Conservation (phyloP, 805 yeast genomes). For the Alloascoidea africana region DNA sequence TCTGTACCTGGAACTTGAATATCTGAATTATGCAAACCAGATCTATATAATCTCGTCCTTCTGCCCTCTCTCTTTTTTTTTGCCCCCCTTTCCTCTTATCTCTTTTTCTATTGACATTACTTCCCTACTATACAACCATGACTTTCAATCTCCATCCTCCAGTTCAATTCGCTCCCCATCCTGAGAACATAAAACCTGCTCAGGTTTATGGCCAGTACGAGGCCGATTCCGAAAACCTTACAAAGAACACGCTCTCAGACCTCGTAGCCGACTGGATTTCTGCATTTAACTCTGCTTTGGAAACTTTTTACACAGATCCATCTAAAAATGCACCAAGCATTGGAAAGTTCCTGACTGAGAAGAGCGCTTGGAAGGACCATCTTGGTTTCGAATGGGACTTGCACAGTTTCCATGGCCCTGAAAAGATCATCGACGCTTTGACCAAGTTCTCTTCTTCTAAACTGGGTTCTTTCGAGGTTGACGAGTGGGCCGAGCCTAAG, state of each 20-base stretch:
- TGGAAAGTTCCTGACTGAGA: constrained; percentile 14
- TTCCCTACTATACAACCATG: too few species aligned
- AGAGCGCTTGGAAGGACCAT: constrained; percentile 24
- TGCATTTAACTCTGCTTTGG: constrained; percentile 15
- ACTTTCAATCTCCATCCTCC: neutral
- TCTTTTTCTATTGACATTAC: too few species aligned
- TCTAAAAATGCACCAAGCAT: constrained; percentile 7
- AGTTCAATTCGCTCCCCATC: neutral
- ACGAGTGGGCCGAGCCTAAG: constrained; percentile 16
- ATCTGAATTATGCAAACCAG: too few species aligned
- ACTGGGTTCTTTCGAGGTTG: constrained; percentile 16
- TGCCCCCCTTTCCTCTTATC: too few species aligned
- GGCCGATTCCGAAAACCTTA: constrained; percentile 15
- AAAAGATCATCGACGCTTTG: constrained; percentile 13
- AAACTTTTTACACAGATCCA: constrained; percentile 5
- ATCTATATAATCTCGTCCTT: too few species aligned
- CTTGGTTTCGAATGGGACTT: constrained; percentile 19
- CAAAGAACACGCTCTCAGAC: constrained; percentile 12
- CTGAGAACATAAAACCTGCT: constrained; percentile 14
- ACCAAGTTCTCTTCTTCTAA: constrained; percentile 9
- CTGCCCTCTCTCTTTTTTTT: too few species aligned
- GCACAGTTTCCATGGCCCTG: constrained; percentile 18
- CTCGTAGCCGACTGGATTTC: constrained; percentile 18
- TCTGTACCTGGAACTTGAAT: too few species aligned
- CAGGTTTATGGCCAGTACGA: constrained; percentile 15